Percentiles rank a stretch among this genome's conserved stretches.
phyloP scores from a whole-genome alignment of 176 grass and related monocot genomes.

The Chrysopogon serrulatus region DNA sequence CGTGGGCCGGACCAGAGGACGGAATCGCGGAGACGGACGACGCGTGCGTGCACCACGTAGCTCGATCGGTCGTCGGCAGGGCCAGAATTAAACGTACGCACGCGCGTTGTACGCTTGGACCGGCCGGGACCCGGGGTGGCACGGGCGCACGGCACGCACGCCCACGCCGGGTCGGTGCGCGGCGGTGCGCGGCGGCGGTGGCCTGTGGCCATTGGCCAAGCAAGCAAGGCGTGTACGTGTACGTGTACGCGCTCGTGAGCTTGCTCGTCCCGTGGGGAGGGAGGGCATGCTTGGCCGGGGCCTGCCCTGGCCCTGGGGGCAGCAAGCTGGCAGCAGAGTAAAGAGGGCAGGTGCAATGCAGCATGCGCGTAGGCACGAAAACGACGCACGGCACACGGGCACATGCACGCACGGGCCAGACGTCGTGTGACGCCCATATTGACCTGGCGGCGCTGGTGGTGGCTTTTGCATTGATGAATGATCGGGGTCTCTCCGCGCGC shows the following conservation, averaged over 20 bases:
- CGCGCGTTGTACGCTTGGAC: background rate
- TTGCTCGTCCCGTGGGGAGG: background rate
- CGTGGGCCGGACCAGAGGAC: no score
- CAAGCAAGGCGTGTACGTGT: background rate
- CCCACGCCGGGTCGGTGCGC: background rate
- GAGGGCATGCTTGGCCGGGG: background rate
- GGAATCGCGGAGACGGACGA: no score
- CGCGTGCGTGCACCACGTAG: no score
- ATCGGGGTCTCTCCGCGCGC: no score
- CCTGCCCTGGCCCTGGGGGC: background rate
- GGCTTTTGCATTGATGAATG: no score
- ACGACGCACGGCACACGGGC: background rate
- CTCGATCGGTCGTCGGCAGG: no score
- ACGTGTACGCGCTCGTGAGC: background rate
- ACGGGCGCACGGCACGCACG: background rate
- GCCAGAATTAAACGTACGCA: background rate
- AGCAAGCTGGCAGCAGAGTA: background rate
- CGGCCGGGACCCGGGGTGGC: background rate
- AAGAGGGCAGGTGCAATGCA: background rate
- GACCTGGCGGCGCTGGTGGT: no score
- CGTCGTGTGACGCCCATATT: background rate
- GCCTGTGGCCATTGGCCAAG: background rate
- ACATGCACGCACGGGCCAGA: background rate
- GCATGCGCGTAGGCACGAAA: background rate
- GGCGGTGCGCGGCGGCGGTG: background rate